Conservation (phyloP, 371 early-diverging fungal genomes). For the Apophysomyces sp. region DNA sequence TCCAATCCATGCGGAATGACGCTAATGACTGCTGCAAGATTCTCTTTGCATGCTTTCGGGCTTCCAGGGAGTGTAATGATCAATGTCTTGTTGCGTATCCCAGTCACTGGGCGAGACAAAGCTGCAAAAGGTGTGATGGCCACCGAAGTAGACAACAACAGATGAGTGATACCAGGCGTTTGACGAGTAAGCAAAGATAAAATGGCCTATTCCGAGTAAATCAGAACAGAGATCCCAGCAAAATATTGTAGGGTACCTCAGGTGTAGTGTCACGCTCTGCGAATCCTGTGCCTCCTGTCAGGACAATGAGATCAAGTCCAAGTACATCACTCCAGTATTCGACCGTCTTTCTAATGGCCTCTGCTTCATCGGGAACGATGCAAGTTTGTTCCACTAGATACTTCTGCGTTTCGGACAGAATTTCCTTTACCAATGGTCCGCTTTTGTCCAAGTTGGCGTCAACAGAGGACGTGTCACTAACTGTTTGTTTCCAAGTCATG, state of each 20-base stretch:
- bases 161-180: conserved; percentile 75
- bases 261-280: conserved; percentile 86
- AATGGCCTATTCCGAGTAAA: conserved; percentile 55
- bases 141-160: conserved; percentile 73
- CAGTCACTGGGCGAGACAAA: conserved; percentile 82
- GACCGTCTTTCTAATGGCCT: conserved; percentile 50
- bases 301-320: conserved; percentile 66
- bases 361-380: conserved; percentile 57
- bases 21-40: conserved; percentile 64
- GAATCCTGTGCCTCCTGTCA: conserved; percentile 96
- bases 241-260: conserved; percentile 56
- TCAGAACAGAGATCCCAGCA: neutral
- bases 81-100: conserved; percentile 67
- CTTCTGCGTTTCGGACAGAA: conserved; percentile 28
- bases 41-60: conserved; percentile 83
- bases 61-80: conserved; percentile 90
- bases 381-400: conserved; percentile 30
- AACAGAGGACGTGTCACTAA: conserved; percentile 63
- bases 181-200: conserved; percentile 65
- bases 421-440: conserved; percentile 54
- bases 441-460: conserved; percentile 60
- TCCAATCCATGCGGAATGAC: conserved; percentile 85
- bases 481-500: conserved; percentile 26
- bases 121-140: conserved; percentile 87
- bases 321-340: conserved; percentile 50